Percentiles rank a stretch among this genome's conserved stretches.
These are phyloP conservation scores for Fusarium annulatum DNA, from an alignment of 2,329 filamentous ascomycete species.

Conservation along the genomic window DNA sequence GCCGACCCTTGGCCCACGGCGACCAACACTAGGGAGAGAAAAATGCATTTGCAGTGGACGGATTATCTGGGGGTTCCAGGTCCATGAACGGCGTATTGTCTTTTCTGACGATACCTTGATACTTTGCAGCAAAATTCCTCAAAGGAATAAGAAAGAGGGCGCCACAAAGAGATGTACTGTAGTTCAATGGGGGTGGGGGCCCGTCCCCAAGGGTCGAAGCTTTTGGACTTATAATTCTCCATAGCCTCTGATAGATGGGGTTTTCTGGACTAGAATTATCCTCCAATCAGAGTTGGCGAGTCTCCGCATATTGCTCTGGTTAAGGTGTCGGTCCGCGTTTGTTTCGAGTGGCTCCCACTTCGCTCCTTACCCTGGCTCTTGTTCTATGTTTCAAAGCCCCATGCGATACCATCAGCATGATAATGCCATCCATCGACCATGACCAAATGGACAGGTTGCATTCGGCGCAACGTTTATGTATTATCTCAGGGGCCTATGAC, in stretches of 20 bases:
- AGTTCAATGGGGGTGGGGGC: constrained; percentile 32
- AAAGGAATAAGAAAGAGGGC: constrained; percentile 1
- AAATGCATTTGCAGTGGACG: constrained; percentile 23
- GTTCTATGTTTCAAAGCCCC: constrained; percentile 45
- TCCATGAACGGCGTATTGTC: constrained; percentile 24
- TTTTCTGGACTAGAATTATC: constrained; percentile 21
- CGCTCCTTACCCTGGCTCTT: constrained; percentile 21
- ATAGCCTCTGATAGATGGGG: constrained; percentile 40
- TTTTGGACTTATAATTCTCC: constrained; percentile 44
- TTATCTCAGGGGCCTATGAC: constrained; percentile 5
- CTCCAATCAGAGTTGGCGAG: constrained; percentile 29
- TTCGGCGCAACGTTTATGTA: neutral
- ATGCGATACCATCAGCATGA: constrained; percentile 32
- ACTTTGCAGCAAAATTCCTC: constrained; percentile 3
- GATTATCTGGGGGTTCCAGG: constrained; percentile 33
- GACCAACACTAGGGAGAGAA: constrained; percentile 7
- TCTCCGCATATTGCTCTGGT: constrained; percentile 34
- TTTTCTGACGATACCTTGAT: constrained; percentile 14
- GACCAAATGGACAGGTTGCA: constrained; percentile 13
- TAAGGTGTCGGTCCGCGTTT: constrained; percentile 33
- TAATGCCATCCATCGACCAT: constrained; percentile 9
- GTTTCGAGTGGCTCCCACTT: constrained; percentile 25
- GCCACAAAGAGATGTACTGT: constrained; percentile 15
- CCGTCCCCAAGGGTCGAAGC: constrained; percentile 5
- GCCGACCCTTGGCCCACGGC: constrained; percentile 21